phyloP scores from a whole-genome alignment of 2,329 filamentous ascomycete genomes.

The Biscogniauxia marginata region DNA sequence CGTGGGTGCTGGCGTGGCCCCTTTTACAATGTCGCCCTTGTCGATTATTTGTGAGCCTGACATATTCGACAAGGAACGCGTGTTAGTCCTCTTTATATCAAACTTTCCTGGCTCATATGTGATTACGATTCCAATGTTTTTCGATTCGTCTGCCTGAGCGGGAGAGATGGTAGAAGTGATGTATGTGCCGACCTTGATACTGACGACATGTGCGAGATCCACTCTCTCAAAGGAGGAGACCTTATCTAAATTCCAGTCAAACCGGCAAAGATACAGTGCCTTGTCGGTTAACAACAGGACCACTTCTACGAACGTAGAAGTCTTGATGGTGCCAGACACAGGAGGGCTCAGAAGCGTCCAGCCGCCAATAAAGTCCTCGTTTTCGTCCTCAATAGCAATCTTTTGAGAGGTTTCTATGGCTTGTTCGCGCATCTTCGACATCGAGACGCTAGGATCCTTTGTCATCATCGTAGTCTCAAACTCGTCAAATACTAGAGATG shows the following conservation, averaged over 20 bases:
- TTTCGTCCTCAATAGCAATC: slow-evolving; percentile 79
- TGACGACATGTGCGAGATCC: slow-evolving; percentile 68
- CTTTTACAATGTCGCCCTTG: slow-evolving; percentile 5
- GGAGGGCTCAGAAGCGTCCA: slow-evolving; percentile 85
- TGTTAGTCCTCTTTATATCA: slow-evolving; percentile 79
- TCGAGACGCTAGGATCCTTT: slow-evolving; percentile 85
- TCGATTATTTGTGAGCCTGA: slow-evolving; percentile 32
- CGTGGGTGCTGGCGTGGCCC: slow-evolving; percentile 5
- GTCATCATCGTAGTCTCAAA: slow-evolving; percentile 94
- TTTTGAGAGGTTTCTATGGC: slow-evolving; percentile 88
- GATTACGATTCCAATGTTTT: slow-evolving; percentile 82
- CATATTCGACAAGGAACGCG: slow-evolving; percentile 68
- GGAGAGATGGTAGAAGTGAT: slow-evolving; percentile 84
- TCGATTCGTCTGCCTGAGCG: slow-evolving; percentile 71
- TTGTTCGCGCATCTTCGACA: slow-evolving; percentile 78
- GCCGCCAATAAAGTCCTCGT: slow-evolving; percentile 81
- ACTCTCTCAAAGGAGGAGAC: slow-evolving; percentile 89
- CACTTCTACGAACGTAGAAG: slow-evolving; percentile 80
- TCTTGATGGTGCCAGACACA: slow-evolving; percentile 64
- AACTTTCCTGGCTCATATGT: slow-evolving; percentile 70
- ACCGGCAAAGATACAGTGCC: slow-evolving; percentile 84
- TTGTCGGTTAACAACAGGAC: slow-evolving; percentile 83
- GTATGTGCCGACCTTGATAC: slow-evolving; percentile 79
- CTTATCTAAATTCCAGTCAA: slow-evolving; percentile 95
- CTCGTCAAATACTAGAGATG: slow-evolving; percentile 82